Base-by-base conservation (phyloP, 2,329 filamentous ascomycete species). In the Fusarium sarcochroum region DNA sequence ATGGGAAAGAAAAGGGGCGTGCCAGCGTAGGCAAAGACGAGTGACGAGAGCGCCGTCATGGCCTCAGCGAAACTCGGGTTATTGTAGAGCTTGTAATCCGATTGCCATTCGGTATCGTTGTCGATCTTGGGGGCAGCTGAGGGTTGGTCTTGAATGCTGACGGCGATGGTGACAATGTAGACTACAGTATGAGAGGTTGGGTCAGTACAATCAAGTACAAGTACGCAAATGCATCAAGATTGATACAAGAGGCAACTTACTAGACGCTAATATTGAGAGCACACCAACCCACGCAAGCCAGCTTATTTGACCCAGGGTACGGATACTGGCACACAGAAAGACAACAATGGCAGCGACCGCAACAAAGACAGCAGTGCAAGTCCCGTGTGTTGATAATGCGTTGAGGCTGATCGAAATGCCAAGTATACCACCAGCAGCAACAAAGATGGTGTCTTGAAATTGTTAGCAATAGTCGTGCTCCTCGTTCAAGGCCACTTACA, bases 361-460 rank as follows among this genome's bases (percentile, higher is more conserved):
- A 17, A 80, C 78, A 47, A 81, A 81, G 44, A 77, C 66, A 3
- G 78, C 78, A 9, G 80, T 81, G 64, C 79, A 81, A 15, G 75
- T 54, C 11, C 69, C 80, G 59, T 81, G 79, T 0, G 70, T 63
- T 0, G 79, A 81, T 3, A 81, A 58, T 6, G 80, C 74, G 62
- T 82, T 82, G 6, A 82, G 62, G 2, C 69, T 77, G 34, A 80
- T 81, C 1, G 79, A 81, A n/a, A 77, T 68, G 14, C 80, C 72
- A 10, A 66, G 38, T 13, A 66, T 66, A 14, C 61, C 63, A 21
- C 61, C 61, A 3, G 50, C 61, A 20, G 58, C 58, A 15, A 53
- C 38, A 7, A 61, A 66, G 11, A 66, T 56, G 14, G 55, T 56
- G 13, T 61, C 63, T 66, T 21, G 10, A 17, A 6, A 13, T n/a